Percentiles rank a stretch among this genome's conserved stretches.
Conservation (phyloP, 257 asterid genomes). For the Cynanchum wilfordii region DNA sequence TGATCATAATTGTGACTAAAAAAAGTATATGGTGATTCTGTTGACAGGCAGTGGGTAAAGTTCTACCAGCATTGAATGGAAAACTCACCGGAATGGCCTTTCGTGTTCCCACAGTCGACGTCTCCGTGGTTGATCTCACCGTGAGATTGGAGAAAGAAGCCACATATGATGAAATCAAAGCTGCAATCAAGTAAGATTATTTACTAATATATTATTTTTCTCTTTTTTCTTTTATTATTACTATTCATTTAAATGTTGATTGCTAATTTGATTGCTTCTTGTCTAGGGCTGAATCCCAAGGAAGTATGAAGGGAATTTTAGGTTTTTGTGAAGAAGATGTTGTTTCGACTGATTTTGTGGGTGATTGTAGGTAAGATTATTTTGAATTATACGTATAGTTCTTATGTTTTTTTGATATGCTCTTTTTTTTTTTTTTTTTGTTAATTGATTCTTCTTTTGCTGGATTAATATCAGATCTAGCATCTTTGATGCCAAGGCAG, state of each 20-base stretch:
- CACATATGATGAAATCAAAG: constrained; percentile 60
- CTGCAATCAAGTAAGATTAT: constrained; percentile 55
- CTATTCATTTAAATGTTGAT: no score
- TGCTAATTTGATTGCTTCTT: no score
- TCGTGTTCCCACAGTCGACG: constrained; percentile 82
- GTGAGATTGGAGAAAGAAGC: constrained; percentile 66
- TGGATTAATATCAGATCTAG: constrained; percentile 44
- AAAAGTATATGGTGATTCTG: neutral
- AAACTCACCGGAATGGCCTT: constrained; percentile 79
- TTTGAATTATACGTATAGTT: no score
- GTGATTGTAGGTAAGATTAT: constrained; percentile 43
- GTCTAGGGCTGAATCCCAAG: constrained; percentile 30
- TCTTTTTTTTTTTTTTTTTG: no score
- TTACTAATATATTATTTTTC: neutral
- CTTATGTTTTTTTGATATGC: no score
- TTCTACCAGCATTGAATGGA: constrained; percentile 72
- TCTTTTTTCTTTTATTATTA: neutral
- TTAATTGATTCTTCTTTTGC: no score
- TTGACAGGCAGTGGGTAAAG: constrained; percentile 71
- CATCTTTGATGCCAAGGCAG: constrained; percentile 79
- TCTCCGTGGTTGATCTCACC: constrained; percentile 74
- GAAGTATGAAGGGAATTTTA: constrained; percentile 48
- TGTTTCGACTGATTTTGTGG: constrained; percentile 50
- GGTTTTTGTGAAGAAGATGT: constrained; percentile 61
- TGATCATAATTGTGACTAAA: neutral